These are phyloP conservation scores for Penicillium capsulatum DNA, from an alignment of 2,329 filamentous ascomycete species.

Conservation along the genomic window DNA sequence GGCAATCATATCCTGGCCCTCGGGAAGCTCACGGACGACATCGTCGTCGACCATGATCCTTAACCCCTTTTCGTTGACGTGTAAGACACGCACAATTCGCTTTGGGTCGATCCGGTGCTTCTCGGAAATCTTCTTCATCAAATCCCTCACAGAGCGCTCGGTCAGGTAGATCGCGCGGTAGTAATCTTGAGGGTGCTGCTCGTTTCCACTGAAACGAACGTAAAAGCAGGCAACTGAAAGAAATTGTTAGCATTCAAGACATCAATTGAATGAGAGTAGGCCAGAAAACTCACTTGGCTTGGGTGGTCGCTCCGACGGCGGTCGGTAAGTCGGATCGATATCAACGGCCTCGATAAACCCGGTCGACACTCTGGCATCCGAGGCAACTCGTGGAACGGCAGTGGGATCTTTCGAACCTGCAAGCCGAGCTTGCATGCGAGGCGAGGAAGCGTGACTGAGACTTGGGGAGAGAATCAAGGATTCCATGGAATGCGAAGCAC, in stretches of 20 bases:
- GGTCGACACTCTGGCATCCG: constrained; percentile 48
- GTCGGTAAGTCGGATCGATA: constrained; percentile 79
- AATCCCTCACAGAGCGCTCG: constrained; percentile 68
- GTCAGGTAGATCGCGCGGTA: constrained; percentile 83
- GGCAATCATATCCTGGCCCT: constrained; percentile 83
- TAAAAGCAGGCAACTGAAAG: constrained; percentile 79
- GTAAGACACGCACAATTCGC: constrained; percentile 66
- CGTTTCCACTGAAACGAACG: constrained; percentile 56
- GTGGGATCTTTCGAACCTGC: constrained; percentile 14
- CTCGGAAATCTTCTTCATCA: constrained; percentile 65
- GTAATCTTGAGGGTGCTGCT: constrained; percentile 55
- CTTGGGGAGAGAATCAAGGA: constrained; percentile 38
- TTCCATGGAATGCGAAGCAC: constrained; percentile 32
- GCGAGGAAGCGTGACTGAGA: constrained; percentile 40
- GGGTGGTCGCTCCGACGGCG: constrained; percentile 65
- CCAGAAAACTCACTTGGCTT: constrained; percentile 56
- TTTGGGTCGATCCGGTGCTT: constrained; percentile 78
- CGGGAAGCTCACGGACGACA: constrained; percentile 73
- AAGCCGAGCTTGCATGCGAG: constrained; percentile 11
- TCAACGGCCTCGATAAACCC: constrained; percentile 89
- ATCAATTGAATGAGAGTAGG: not conserved
- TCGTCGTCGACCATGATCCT: constrained; percentile 89
- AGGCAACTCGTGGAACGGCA: constrained; percentile 28
- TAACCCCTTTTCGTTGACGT: constrained; percentile 67
- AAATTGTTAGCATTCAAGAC: constrained; percentile 33